A percentile compares a stretch with the other conserved stretches of the same genome.
phyloP scores from a whole-genome alignment of 371 early-diverging fungal species.

The Mucor sp. region DNA sequence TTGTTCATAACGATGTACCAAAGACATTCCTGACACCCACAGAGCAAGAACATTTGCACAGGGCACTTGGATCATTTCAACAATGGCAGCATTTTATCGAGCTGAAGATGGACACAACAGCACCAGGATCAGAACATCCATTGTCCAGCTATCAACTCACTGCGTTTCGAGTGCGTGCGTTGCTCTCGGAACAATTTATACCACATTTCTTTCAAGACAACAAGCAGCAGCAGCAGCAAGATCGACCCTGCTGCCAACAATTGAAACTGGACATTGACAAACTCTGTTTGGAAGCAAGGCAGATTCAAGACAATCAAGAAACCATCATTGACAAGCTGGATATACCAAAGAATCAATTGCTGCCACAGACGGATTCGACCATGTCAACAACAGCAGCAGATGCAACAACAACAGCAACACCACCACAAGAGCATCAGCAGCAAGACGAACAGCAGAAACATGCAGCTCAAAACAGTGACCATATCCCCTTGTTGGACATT shows the following conservation, averaged over 20 bases:
- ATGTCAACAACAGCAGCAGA: neutral
- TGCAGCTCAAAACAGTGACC: slow-evolving; percentile 5
- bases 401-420: no score
- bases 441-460: slow-evolving; percentile 4
- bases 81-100: slow-evolving; percentile 49
- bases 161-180: slow-evolving; percentile 65
- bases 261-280: neutral
- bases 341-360: slow-evolving; percentile 9
- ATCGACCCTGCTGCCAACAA: slow-evolving; percentile 35
- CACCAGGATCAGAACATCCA: neutral
- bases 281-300: slow-evolving; percentile 5
- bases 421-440: neutral
- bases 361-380: neutral
- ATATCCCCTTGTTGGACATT: slow-evolving; percentile 62
- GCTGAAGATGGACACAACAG: slow-evolving; percentile 2
- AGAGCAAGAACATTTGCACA: slow-evolving; percentile 34
- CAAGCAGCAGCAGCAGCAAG: neutral
- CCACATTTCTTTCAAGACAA: slow-evolving; percentile 40
- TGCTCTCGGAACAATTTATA: slow-evolving; percentile 72
- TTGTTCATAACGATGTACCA: slow-evolving; percentile 18
- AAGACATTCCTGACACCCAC: slow-evolving; percentile 14
- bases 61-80: slow-evolving; percentile 1
- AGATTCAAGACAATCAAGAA: neutral
- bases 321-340: slow-evolving; percentile 1
- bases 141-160: slow-evolving; percentile 13